phyloP scores from a whole-genome alignment of 805 yeast species.

The Lachancea nothofagi region DNA sequence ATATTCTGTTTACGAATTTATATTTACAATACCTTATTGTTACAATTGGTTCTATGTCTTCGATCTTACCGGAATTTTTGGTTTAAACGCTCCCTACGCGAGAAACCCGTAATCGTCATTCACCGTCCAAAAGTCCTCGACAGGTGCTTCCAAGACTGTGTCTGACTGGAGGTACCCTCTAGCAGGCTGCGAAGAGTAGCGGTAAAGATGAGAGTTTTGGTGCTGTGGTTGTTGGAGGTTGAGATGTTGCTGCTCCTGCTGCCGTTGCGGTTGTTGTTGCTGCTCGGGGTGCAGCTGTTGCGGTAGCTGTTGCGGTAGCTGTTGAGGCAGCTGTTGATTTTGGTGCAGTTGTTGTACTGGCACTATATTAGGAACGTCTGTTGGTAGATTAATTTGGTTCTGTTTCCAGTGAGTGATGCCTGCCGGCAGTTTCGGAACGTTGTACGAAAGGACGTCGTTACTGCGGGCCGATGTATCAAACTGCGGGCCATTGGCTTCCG shows the following conservation, averaged over 20 bases:
- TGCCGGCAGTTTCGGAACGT: too few relatives aligned
- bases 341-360: constrained; percentile 12
- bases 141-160: constrained; percentile 23
- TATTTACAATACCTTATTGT: too few relatives aligned
- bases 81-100: too few relatives aligned
- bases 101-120: constrained; percentile 45
- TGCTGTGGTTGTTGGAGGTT: background rate
- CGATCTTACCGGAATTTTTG: too few relatives aligned
- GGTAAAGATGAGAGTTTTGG: background rate
- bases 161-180: constrained; percentile 8
- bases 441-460: too few relatives aligned
- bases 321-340: constrained; percentile 7
- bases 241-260: constrained; percentile 2
- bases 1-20: too few relatives aligned
- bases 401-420: too few relatives aligned
- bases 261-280: background rate
- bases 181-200: constrained; percentile 2
- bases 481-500: background rate
- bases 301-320: constrained; percentile 7
- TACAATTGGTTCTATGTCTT: too few relatives aligned
- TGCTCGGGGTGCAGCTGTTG: constrained; percentile 4
- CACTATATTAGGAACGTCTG: too few relatives aligned
- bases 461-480: background rate
- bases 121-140: constrained; percentile 45
- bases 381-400: background rate